Percentiles rank a stretch among this genome's conserved stretches.
phyloP scores from a whole-genome alignment of 306 rosid species.

The Fragaria ananassa region DNA sequence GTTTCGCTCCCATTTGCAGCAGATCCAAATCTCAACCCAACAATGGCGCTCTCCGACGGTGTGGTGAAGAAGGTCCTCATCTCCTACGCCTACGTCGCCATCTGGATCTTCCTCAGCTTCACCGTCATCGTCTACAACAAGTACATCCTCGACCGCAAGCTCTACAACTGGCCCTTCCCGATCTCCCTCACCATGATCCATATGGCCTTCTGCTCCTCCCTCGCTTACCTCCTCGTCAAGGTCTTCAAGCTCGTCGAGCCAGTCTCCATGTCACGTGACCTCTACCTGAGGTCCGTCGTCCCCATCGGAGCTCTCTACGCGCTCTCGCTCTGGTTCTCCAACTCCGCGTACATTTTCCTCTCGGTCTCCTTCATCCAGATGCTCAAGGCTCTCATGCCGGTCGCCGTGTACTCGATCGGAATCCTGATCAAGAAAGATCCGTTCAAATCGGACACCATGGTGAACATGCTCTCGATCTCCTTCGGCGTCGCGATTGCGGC shows the following conservation, averaged over 20 bases:
- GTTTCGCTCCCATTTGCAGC: constrained; percentile 3
- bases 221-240: constrained; percentile 73
- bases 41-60: constrained; percentile 69
- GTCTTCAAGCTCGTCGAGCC: constrained; percentile 91
- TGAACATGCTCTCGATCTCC: constrained; percentile 84
- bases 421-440: constrained; percentile 61
- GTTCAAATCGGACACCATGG: constrained; percentile 66
- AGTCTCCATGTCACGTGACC: constrained; percentile 77
- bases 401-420: constrained; percentile 83
- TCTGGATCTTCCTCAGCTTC: constrained; percentile 97
- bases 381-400: constrained; percentile 96
- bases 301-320: constrained; percentile 98
- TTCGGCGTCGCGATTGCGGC: constrained; percentile 88
- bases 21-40: constrained; percentile 20
- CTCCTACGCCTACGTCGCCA: constrained; percentile 74
- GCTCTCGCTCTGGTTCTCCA: constrained; percentile 87
- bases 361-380: constrained; percentile 95
- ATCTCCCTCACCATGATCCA: constrained; percentile 97
- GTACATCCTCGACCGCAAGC: constrained; percentile 84
- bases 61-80: constrained; percentile 75
- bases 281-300: constrained; percentile 69
- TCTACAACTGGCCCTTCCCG: constrained; percentile 96
- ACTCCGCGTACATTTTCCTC: constrained; percentile 80
- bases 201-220: constrained; percentile 89
- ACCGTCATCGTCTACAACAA: constrained; percentile 94